Percentiles rank a stretch among this genome's conserved stretches.
phyloP scores from a whole-genome alignment of 116 monocot species.

The Iris pallida region DNA sequence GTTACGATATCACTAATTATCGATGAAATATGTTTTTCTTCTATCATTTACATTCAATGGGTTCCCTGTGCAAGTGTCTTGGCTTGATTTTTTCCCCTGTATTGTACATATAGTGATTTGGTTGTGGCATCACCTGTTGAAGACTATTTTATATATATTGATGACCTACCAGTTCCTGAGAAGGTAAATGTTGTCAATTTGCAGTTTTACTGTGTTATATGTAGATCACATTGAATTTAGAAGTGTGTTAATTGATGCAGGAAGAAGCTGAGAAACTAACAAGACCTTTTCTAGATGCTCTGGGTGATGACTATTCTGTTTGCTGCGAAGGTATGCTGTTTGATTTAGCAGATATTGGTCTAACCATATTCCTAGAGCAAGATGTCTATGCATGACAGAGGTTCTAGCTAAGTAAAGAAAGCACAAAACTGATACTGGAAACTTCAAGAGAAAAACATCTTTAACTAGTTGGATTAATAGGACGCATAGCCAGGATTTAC shows the following conservation, averaged over 20 bases:
- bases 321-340: constrained; percentile 56
- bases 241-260: constrained; percentile 31
- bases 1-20: background rate
- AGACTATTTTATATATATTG: constrained; percentile 85
- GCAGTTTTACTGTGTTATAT: background rate
- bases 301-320: constrained; percentile 76
- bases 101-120: constrained; percentile 54
- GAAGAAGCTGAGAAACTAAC: constrained; percentile 59
- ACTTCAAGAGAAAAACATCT: no score
- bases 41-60: constrained; percentile 37
- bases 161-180: constrained; percentile 60
- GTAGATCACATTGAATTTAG: background rate
- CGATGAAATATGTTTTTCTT: background rate
- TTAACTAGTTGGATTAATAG: no score
- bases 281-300: constrained; percentile 58
- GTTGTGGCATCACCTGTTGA: constrained; percentile 94
- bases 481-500: no score
- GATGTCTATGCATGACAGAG: no score
- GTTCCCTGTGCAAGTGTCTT: constrained; percentile 43
- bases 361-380: no score
- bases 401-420: no score
- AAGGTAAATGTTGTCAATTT: constrained; percentile 39
- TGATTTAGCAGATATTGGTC: no score
- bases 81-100: background rate
- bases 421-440: no score